Evolutionary conservation across 148 eudicot species (phyloP).

Genomic region (Rhododendron ferrugineum): DNA sequence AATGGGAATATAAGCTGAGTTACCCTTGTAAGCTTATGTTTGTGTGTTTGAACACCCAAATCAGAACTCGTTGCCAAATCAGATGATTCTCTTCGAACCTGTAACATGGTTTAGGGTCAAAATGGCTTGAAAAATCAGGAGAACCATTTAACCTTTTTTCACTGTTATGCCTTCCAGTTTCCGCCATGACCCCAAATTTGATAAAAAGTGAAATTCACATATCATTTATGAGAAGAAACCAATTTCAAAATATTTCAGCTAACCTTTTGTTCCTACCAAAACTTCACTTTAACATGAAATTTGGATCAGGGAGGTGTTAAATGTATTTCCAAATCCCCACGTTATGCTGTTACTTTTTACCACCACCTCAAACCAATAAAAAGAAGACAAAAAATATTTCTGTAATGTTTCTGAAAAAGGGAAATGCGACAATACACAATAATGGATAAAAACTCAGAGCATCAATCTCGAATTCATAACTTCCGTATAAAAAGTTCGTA

Average conservation of each 20-base stretch:
- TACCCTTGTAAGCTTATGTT: constrained; percentile 62
- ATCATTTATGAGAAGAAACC: not conserved
- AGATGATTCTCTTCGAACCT: constrained; percentile 72
- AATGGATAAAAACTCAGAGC: not conserved
- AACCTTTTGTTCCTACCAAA: not conserved
- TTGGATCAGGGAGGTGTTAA: not conserved
- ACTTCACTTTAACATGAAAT: not conserved
- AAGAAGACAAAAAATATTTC: not conserved
- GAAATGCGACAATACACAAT: not conserved
- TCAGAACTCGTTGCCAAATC: constrained; percentile 12
- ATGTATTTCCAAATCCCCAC: not conserved
- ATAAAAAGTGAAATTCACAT: not conserved
- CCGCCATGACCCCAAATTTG: not conserved
- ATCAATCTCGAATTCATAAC: not conserved
- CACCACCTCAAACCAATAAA: not conserved
- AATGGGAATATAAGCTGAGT: not conserved
- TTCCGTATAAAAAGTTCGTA: no score
- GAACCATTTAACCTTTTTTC: not conserved
- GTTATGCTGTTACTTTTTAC: not conserved
- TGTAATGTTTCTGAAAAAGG: not conserved
- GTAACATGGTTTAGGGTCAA: constrained; percentile 9
- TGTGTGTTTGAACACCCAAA: constrained; percentile 21
- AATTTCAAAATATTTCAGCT: not conserved
- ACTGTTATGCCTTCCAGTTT: not conserved
- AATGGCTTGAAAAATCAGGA: not conserved